Evolutionary conservation across 352 stramenopile species (phyloP).

Genomic region (Peronosclerospora sorghi): DNA sequence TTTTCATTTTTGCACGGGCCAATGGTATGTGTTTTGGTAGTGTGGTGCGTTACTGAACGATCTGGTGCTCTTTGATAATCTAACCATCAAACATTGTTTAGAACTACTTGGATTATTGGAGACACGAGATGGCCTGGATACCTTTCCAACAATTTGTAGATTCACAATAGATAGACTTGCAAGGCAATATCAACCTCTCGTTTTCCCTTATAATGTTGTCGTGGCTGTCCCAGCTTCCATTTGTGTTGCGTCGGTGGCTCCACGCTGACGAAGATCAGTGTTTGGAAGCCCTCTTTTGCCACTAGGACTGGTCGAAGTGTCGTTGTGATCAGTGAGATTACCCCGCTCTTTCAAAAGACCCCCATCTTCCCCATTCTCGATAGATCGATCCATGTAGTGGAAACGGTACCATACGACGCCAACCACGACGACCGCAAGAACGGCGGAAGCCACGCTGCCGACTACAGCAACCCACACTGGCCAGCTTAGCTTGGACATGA

Average conservation of each 20-base stretch:
- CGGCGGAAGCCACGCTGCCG: conserved; percentile 40
- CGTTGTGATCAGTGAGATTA: conserved; percentile 9
- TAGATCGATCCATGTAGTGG: conserved; percentile 17
- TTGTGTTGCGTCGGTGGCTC: conserved; percentile 6
- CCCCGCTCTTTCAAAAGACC: conserved; percentile 26
- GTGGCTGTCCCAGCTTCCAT: conserved; percentile 14
- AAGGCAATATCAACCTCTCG: conserved; percentile 4
- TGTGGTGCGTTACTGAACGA: not conserved
- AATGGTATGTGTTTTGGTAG: conserved; percentile 90
- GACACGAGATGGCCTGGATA: not conserved
- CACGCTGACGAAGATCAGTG: conserved; percentile 20
- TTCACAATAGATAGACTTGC: not conserved
- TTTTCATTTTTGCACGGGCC: conserved; percentile 95
- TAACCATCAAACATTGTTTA: conserved; percentile 3
- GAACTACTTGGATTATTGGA: conserved; percentile 26
- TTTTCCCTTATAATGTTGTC: conserved; percentile 13
- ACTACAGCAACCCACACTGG: conserved; percentile 43
- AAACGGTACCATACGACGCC: conserved; percentile 40
- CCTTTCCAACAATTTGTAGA: not conserved
- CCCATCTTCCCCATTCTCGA: conserved; percentile 15
- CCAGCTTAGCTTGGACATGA: conserved; percentile 45
- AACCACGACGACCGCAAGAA: conserved; percentile 32
- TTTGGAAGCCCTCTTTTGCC: conserved; percentile 2
- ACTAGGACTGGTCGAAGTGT: conserved; percentile 6
- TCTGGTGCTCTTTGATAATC: not conserved